These are phyloP conservation scores for Quercus rubra DNA, from an alignment of 306 rosid genomes.

Conservation along the genomic window DNA sequence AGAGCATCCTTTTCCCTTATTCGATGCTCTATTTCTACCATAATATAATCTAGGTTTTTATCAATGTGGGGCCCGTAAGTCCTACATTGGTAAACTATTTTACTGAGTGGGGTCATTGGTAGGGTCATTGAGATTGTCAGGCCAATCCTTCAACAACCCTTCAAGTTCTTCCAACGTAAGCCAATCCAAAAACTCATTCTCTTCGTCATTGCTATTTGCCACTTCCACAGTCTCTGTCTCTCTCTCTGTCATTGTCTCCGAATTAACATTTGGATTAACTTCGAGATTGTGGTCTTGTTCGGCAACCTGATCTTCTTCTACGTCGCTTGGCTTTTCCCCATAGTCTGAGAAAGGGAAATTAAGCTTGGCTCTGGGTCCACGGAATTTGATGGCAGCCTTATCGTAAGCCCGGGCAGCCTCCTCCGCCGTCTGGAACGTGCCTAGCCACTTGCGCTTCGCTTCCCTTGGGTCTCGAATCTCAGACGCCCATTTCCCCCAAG, in stretches of 20 bases:
- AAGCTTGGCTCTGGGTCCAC: conserved; percentile 39
- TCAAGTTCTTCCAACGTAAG: no score
- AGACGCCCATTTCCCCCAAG: conserved; percentile 70
- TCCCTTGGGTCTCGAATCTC: conserved; percentile 53
- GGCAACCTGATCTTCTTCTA: not conserved
- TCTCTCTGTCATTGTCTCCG: not conserved
- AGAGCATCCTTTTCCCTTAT: no score
- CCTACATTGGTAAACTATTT: no score
- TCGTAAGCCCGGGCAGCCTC: conserved; percentile 66
- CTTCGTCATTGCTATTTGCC: not conserved
- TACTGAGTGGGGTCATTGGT: no score
- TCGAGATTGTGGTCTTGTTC: not conserved
- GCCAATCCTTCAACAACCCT: no score
- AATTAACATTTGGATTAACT: not conserved
- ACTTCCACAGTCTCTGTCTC: not conserved
- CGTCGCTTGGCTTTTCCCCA: not conserved
- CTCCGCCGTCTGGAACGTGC: conserved; percentile 54
- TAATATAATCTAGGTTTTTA: no score
- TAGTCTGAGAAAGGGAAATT: conserved; percentile 34
- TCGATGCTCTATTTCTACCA: no score
- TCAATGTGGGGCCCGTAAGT: no score
- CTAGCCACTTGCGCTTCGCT: conserved; percentile 46
- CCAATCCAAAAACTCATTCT: not conserved
- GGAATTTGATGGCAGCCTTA: conserved; percentile 49
- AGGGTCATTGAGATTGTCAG: no score